Evolutionary conservation across 1,284 basidiomycete species (phyloP), one percentile per base, ranked within the genome.

Genomic region (Coniferiporia sulphurascens): DNA sequence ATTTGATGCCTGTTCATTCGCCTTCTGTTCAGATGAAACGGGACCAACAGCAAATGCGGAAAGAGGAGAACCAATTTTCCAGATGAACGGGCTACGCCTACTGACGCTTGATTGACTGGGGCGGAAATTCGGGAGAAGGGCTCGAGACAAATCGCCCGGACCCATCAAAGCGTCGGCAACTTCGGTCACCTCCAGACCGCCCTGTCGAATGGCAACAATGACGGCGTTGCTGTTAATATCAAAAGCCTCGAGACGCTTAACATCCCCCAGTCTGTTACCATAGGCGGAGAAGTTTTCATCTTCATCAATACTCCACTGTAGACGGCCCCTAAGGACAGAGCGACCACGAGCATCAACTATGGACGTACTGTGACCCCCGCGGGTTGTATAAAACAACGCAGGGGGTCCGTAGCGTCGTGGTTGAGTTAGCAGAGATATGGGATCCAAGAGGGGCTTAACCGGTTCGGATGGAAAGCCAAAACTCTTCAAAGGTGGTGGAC

Each of bases 361-460:
- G 3, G 87, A 80, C 0, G 90, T 93, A 64, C 89, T 89, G 65
- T 91, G 87, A 1, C 88, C 87, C 19, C 92, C 91, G 32, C 90
- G 84, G 17, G 90, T 89, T 19, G 91, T 92, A 70, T 84, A 93
- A 74, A 94, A 94, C 17, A 94, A 72, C 0, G 91, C 89, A 1
- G 91, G 91, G 19, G 91, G 91, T 0, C 91, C 91, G 65, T 89
- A 92, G 67, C 91, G 88, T 35, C 79, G 80, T 2, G 91, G 86
- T 65, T 93, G 91, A 13, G 85, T 71, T n/a, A 94, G 76, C 3
- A 94, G 77, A 17, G 91, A 93, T 59, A 91, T 85, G 0, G 91
- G 91, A 15, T 77, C 73, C 34, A 94, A 77, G 0, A 93, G 73
- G 1, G 87, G 85, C 61, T 82, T 85, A 41, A 81, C 76, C 19